Conservation (phyloP, 257 asterid species). For the Nicotiana noctiflora region DNA sequence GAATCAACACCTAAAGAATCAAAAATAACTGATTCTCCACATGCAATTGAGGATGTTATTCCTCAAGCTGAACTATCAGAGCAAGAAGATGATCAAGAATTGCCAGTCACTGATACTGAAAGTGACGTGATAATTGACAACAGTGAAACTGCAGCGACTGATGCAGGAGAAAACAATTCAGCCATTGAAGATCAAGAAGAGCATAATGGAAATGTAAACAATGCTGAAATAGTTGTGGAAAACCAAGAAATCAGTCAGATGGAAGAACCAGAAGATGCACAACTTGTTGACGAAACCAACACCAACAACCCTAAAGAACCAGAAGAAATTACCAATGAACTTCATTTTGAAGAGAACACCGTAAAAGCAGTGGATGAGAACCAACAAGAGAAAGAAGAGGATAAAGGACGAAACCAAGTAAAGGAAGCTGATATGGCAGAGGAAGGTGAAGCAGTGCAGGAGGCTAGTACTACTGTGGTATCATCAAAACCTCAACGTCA, state of each 20-base stretch:
- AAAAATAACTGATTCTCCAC: background rate
- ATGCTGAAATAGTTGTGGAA: constrained; percentile 12
- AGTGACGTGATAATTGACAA: constrained; percentile 6
- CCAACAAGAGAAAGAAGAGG: constrained; percentile 7
- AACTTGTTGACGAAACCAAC: constrained; percentile 19
- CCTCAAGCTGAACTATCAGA: constrained; percentile 28
- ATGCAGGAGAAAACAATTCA: constrained; percentile 10
- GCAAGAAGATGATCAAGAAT: constrained; percentile 28
- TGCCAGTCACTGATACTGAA: constrained; percentile 9
- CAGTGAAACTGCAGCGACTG: constrained; percentile 12
- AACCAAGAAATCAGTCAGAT: constrained; percentile 11
- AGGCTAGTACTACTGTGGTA: constrained; percentile 15
- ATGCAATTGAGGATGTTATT: constrained; percentile 10
- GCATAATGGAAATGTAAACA: constrained; percentile 10
- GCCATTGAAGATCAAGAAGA: constrained; percentile 8
- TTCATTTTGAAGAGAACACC: background rate
- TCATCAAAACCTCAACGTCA: constrained; percentile 15
- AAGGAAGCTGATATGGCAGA: constrained; percentile 4
- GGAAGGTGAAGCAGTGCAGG: background rate
- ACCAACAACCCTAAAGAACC: background rate
- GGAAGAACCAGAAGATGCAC: constrained; percentile 22
- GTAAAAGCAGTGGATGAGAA: background rate
- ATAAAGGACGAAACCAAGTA: background rate
- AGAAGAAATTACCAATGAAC: constrained; percentile 1
- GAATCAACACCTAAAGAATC: constrained; percentile 18